Evolutionary conservation across 805 yeast species (phyloP), one percentile per base, ranked within the genome.

Genomic region (Spathaspora hagerdaliae): DNA sequence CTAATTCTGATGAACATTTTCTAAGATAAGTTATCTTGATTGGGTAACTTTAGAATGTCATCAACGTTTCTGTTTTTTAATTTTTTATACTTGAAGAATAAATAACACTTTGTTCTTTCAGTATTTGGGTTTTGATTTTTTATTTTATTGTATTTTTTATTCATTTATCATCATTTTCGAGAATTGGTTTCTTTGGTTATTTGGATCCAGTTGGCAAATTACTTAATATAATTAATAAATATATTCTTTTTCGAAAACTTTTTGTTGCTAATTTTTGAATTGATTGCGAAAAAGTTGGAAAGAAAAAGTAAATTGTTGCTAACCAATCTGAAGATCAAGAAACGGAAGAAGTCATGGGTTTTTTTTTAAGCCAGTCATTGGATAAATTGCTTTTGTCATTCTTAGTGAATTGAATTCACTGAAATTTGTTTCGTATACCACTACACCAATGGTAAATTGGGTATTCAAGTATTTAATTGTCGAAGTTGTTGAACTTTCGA

Each of bases 1-100:
- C 53, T 67, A 64, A 64, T 53, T 36, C 24, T 42, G 29, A 36
- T 33, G 12, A 10, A 29, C 9, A 29, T 29, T 29, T 29, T 3
- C 24, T 19, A 2, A 3, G 9, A 29, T 29, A 3, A 9, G 12
- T 29, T 29, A 9, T 6, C 12, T 29, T 29, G 6, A 9, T 29
- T 29, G 32, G 32, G 32, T 2, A 19, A 19, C 24, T 19, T 19
- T 19, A 19, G 24, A 6, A 9, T 29, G 32, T 29, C 12, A 29
- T 29, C 32, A 29, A 29, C 6, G 32, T 29, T 29, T 29, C 32
- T 29, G 32, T 29, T 29, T 11, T 29, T 19, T 19, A 19, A 29
- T 29, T 29, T 29, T 29, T 29, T 9, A 9, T 26, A 24, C n/a
- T 26, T 36, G 14, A 36, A 27, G 39, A 36, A 36, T 36, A 26